These are phyloP conservation scores for Botrytis fabae DNA, from an alignment of 2,329 filamentous ascomycete species.

Conservation along the genomic window DNA sequence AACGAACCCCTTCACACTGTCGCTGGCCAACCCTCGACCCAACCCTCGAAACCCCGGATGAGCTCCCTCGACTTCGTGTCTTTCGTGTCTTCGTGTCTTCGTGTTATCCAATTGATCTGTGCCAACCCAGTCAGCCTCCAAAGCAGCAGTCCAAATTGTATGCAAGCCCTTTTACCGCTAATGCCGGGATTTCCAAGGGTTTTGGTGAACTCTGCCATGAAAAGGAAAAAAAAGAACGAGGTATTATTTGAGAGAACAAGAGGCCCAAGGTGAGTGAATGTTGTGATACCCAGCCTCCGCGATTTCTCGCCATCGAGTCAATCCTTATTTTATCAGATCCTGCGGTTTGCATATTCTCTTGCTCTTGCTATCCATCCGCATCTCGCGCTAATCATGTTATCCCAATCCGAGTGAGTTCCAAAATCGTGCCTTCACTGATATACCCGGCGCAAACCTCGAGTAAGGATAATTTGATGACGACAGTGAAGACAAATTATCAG, in stretches of 20 bases:
- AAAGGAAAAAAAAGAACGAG: not conserved
- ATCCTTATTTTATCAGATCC: constrained; percentile 15
- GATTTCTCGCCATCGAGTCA: constrained; percentile 12
- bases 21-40: not conserved
- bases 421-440: constrained; percentile 23
- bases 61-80: not conserved
- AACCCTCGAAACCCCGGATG: not conserved
- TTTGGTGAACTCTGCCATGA: constrained; percentile 7
- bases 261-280: constrained; percentile 20
- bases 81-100: not conserved
- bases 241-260: constrained; percentile 6
- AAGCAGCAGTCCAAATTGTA: constrained; percentile 17
- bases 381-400: constrained; percentile 16
- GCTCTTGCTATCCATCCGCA: constrained; percentile 22
- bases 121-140: constrained; percentile 14
- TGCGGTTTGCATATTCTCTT: constrained; percentile 7
- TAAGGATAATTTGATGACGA: constrained; percentile 24
- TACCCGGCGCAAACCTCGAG: constrained; percentile 27
- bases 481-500: constrained; percentile 27
- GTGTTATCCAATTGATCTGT: constrained; percentile 19
- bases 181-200: constrained; percentile 10
- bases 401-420: constrained; percentile 12
- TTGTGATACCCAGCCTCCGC: constrained; percentile 24
- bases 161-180: constrained; percentile 17
- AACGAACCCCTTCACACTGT: not conserved